Evolutionary conservation across 345 rosid genomes (phyloP).

Genomic region (Euphorbia pulcherrima): DNA sequence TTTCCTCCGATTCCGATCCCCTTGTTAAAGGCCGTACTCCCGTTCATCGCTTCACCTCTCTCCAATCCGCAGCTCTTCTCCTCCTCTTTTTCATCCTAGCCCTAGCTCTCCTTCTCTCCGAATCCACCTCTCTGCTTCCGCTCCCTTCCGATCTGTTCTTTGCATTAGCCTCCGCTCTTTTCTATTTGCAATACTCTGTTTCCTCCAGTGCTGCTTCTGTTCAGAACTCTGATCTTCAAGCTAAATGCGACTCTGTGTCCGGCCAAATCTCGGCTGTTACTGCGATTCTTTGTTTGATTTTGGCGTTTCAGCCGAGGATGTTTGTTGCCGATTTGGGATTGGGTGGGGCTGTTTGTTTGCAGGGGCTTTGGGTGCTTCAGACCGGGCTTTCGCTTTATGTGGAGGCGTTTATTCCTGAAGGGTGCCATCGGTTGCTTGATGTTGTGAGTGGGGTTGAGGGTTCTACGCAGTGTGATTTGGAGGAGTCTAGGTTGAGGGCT

Average conservation of each 20-base stretch:
- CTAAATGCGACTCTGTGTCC: conserved; percentile 68
- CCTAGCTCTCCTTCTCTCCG: conserved; percentile 55
- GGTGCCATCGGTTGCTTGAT: conserved; percentile 73
- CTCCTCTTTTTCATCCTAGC: conserved; percentile 80
- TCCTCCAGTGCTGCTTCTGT: conserved; percentile 58
- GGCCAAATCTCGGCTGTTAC: conserved; percentile 57
- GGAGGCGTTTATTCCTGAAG: conserved; percentile 81
- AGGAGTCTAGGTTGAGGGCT: conserved; percentile 70
- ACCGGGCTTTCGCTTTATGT: conserved; percentile 85
- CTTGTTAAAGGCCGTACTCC: conserved; percentile 79
- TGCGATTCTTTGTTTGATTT: conserved; percentile 55
- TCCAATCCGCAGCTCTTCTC: conserved; percentile 69
- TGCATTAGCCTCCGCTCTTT: conserved; percentile 67
- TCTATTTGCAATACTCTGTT: conserved; percentile 66
- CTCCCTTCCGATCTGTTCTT: conserved; percentile 73
- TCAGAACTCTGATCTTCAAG: conserved; percentile 80
- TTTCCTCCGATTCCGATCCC: conserved; percentile 72
- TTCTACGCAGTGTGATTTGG: conserved; percentile 76
- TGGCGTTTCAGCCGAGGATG: conserved; percentile 62
- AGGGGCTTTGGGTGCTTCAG: conserved; percentile 85
- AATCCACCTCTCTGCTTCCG: conserved; percentile 56
- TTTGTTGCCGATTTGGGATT: conserved; percentile 72
- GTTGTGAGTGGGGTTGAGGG: conserved; percentile 75
- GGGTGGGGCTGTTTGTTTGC: conserved; percentile 61
- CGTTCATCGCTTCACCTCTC: conserved; percentile 76